Evolutionary conservation across 2,329 filamentous ascomycete species (phyloP).

Genomic region (Aspergillus intermedius): DNA sequence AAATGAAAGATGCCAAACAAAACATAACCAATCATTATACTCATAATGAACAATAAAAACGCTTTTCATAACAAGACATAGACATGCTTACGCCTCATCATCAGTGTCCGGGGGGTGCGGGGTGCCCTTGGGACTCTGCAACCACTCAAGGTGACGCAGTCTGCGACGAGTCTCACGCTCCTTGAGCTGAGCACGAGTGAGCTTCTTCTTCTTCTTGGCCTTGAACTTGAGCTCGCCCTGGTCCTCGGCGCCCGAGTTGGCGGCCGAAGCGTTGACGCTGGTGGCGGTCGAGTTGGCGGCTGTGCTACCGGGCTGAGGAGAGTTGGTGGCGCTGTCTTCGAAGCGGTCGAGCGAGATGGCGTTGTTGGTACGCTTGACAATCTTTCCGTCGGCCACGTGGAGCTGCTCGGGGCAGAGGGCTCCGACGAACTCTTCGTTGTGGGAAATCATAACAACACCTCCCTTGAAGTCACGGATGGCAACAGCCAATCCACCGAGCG

Average conservation of each 20-base stretch:
- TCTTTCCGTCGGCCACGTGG: constrained; percentile 81
- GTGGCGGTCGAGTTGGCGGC: constrained; percentile 54
- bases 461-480: constrained; percentile 98
- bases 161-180: constrained; percentile 82
- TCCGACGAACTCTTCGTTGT: constrained; percentile 98
- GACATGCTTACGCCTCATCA: constrained; percentile 51
- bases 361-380: constrained; percentile 73
- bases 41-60: constrained; percentile 2
- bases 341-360: constrained; percentile 75
- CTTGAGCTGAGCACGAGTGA: constrained; percentile 94
- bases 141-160: constrained; percentile 70
- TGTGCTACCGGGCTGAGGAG: constrained; percentile 47
- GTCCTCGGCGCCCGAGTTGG: constrained; percentile 80
- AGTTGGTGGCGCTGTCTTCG: constrained; percentile 68
- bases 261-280: constrained; percentile 57
- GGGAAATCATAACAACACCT: constrained; percentile 97
- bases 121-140: constrained; percentile 80
- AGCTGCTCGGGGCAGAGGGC: constrained; percentile 94
- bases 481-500: constrained; percentile 90
- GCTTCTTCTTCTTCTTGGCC: constrained; percentile 92
- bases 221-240: constrained; percentile 77
- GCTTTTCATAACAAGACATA: neutral
- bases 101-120: constrained; percentile 71
- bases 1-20: neutral
- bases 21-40: constrained; percentile 3